phyloP scores from a whole-genome alignment of 371 early-diverging fungal species.

The Dentiscutata heterogama region DNA sequence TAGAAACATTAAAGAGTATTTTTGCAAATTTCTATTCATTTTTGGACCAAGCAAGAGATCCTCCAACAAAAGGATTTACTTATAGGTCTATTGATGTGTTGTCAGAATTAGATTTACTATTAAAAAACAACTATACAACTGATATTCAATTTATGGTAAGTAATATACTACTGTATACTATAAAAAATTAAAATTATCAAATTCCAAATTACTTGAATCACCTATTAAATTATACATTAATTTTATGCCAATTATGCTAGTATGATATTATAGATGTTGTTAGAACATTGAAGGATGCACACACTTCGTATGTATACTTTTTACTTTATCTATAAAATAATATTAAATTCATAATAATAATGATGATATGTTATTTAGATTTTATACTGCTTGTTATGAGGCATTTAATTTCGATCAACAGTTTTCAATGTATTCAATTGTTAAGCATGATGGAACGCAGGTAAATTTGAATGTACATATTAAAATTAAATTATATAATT shows the following conservation, averaged over 20 bases:
- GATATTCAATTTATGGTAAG: conserved; percentile 14
- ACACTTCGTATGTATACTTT: background rate
- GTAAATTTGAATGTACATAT: background rate
- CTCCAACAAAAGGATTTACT: background rate
- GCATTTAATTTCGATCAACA: background rate
- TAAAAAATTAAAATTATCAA: too few relatives aligned
- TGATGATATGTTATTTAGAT: too few relatives aligned
- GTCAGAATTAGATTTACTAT: background rate
- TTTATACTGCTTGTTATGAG: too few relatives aligned
- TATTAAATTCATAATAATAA: too few relatives aligned
- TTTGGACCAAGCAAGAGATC: background rate
- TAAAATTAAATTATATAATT: background rate
- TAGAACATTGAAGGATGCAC: background rate
- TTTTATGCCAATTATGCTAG: background rate
- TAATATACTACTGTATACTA: background rate
- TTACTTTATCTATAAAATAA: too few relatives aligned
- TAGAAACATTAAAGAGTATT: conserved; percentile 5
- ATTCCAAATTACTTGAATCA: background rate
- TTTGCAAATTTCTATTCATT: background rate
- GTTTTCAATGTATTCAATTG: background rate
- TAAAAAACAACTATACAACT: background rate
- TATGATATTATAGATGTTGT: background rate
- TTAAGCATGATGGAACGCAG: background rate
- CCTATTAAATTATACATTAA: background rate
- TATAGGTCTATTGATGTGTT: background rate